These are phyloP conservation scores for Colletotrichum sp. DNA, from an alignment of 2,329 filamentous ascomycete genomes.

Conservation along the genomic window DNA sequence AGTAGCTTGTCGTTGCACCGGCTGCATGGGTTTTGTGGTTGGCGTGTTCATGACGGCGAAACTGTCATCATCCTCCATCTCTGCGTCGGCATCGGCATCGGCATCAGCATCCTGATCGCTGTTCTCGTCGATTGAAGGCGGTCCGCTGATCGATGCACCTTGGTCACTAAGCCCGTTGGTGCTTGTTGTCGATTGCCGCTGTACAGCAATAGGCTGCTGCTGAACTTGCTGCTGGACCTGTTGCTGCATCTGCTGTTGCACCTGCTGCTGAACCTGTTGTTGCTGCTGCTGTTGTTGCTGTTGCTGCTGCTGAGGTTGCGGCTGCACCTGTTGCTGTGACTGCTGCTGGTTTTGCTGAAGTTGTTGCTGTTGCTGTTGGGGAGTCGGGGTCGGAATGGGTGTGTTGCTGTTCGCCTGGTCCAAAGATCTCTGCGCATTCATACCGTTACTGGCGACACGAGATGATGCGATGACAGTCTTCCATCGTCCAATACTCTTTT, in stretches of 20 bases:
- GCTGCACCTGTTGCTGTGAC: conserved; percentile 35
- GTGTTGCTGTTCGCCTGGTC: conserved; percentile 33
- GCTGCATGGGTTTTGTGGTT: conserved; percentile 37
- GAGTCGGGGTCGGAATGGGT: conserved; percentile 25
- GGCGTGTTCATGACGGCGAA: conserved; percentile 56
- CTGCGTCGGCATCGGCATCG: conserved; percentile 44
- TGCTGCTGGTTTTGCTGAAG: conserved; percentile 27
- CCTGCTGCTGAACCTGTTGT: conserved; percentile 22
- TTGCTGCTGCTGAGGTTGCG: conserved; percentile 38
- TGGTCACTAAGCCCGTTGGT: conserved; percentile 39
- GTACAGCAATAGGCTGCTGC: conserved; percentile 24
- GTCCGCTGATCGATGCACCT: conserved; percentile 36
- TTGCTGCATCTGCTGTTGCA: conserved; percentile 23
- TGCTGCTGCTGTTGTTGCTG: conserved; percentile 29
- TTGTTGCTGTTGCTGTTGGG: conserved; percentile 24
- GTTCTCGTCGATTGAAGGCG: conserved; percentile 49
- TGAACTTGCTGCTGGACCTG: conserved; percentile 27
- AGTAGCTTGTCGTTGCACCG: conserved; percentile 44
- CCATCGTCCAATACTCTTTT: conserved; percentile 65
- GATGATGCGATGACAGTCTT: conserved; percentile 63
- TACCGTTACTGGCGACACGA: conserved; percentile 46
- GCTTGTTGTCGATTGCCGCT: conserved; percentile 37
- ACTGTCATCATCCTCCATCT: conserved; percentile 65
- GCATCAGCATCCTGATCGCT: conserved; percentile 48
- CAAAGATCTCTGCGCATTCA: conserved; percentile 56